Evolutionary conservation across 2,329 filamentous ascomycete species (phyloP), one percentile per base, ranked within the genome.

Genomic region (Ophiosphaerella narmari): DNA sequence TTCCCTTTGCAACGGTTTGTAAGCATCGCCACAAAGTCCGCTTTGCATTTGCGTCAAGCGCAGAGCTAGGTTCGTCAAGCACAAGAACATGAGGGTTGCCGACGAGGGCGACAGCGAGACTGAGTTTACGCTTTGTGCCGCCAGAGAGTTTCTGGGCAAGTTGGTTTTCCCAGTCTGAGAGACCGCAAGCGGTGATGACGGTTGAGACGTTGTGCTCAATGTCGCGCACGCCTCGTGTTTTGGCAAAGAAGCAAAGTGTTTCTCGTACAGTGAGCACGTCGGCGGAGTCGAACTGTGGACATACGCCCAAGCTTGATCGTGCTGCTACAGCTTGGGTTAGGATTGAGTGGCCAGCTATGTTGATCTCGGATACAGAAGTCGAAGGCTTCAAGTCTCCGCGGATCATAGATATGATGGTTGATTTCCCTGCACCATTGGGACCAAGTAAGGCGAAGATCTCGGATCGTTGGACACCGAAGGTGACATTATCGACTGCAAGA

Each of bases 21-120:
- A 96, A 78, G 49, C 96, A 96, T 59, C 95, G 90, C 91, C 91
- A 96, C 31, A 96, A 88, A 71, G 93, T 95, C 21, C 91, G 80
- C 46, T 92, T 82, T 14, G 88, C 91, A 2, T 96, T 78, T 0
- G 91, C 91, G 66, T 96, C 91, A 23, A 96, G 81, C 7, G 91
- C 92, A 48, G 86, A 90, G 39, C 87, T 91, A 13, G 95, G 90
- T 72, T 96, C 91, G 60, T 96, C 91, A 4, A 96, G 84, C 62
- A 90, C 91, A 70, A 91, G 95, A 0, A 96, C 91, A 0, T 86
- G 84, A 0, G 91, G 92, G 62, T 96, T 95, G 3, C 92, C 92
- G 80, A 96, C 95, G 0, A 97, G 76, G 0, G 92, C 91, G 46
- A 97, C 94, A 2, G 88, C 91, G 0, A 96, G 81, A n/a, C 85